Percentiles rank a stretch among this genome's conserved stretches.
These are phyloP conservation scores for Chamaenerion angustifolium DNA, from an alignment of 345 rosid genomes.

Conservation along the genomic window DNA sequence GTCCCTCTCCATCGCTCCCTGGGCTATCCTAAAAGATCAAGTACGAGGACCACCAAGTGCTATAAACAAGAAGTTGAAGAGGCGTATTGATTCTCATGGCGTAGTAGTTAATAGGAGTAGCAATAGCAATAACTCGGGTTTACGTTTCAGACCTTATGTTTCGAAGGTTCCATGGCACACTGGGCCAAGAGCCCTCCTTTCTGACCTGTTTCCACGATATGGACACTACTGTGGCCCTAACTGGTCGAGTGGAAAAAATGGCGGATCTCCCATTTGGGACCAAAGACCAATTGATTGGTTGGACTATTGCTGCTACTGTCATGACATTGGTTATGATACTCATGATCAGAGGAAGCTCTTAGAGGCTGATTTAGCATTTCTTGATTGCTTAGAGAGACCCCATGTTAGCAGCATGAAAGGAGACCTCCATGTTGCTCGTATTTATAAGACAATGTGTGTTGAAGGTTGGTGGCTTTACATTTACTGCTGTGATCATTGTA, in stretches of 20 bases:
- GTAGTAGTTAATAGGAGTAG: constrained; percentile 9
- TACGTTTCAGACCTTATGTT: constrained; percentile 83
- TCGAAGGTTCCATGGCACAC: constrained; percentile 96
- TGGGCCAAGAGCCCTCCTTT: constrained; percentile 73
- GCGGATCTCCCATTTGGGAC: constrained; percentile 80
- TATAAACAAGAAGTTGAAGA: constrained; percentile 49
- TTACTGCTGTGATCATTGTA: neutral
- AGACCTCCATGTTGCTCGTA: constrained; percentile 45
- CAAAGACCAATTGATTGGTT: constrained; percentile 92
- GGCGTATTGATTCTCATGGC: constrained; percentile 23
- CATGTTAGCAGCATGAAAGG: constrained; percentile 35
- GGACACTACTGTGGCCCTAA: constrained; percentile 98
- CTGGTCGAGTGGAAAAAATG: constrained; percentile 93
- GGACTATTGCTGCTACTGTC: constrained; percentile 95
- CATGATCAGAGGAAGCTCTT: constrained; percentile 78
- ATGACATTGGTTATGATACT: constrained; percentile 88
- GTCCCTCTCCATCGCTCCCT: constrained; percentile 49
- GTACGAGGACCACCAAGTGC: constrained; percentile 29
- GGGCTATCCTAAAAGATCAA: constrained; percentile 24
- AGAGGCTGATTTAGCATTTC: constrained; percentile 78
- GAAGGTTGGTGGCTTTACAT: constrained; percentile 28
- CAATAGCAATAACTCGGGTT: constrained; percentile 12
- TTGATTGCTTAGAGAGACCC: constrained; percentile 82
- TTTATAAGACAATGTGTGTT: constrained; percentile 81
- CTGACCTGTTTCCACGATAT: constrained; percentile 82